Conservation (phyloP, 495 filamentous ascomycete species). For the Amphirosellinia nigrospora region DNA sequence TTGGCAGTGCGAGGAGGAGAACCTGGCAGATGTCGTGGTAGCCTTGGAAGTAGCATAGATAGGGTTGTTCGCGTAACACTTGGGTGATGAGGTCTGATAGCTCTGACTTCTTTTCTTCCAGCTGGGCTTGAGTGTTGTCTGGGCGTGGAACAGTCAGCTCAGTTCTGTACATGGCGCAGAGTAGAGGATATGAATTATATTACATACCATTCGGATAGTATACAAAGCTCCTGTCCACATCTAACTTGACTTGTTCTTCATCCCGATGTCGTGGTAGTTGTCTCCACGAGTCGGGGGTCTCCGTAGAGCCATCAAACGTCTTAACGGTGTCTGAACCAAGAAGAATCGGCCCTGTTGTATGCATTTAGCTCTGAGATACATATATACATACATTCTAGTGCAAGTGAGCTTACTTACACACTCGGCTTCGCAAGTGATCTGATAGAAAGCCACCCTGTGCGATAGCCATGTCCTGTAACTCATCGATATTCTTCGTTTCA, state of each 20-base stretch:
- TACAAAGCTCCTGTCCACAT: conserved; percentile 95
- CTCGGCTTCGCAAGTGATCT: conserved; percentile 78
- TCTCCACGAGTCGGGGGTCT: conserved; percentile 50
- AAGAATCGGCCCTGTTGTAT: conserved; percentile 73
- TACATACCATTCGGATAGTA: conserved; percentile 85
- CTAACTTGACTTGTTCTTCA: conserved; percentile 85
- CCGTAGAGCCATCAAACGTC: conserved; percentile 27
- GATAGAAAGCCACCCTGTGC: conserved; percentile 77
- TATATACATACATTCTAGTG: not conserved
- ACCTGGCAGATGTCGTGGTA: conserved; percentile 99
- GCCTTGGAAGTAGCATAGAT: conserved; percentile 95
- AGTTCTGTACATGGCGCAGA: conserved; percentile 29
- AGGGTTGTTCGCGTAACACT: conserved; percentile 78
- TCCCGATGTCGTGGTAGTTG: conserved; percentile 73
- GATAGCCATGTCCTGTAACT: conserved; percentile 69
- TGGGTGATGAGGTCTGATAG: conserved; percentile 77
- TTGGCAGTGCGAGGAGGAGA: conserved; percentile 79
- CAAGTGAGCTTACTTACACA: conserved; percentile 66
- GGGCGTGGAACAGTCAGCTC: conserved; percentile 10
- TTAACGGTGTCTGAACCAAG: conserved; percentile 59
- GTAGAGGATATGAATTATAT: conserved; percentile 13
- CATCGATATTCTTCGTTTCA: conserved; percentile 63
- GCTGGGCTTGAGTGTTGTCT: conserved; percentile 61
- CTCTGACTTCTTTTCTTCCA: conserved; percentile 69
- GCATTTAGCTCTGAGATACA: not conserved